phyloP scores from a whole-genome alignment of 2,329 filamentous ascomycete genomes.

The Xylariaceae sp. region DNA sequence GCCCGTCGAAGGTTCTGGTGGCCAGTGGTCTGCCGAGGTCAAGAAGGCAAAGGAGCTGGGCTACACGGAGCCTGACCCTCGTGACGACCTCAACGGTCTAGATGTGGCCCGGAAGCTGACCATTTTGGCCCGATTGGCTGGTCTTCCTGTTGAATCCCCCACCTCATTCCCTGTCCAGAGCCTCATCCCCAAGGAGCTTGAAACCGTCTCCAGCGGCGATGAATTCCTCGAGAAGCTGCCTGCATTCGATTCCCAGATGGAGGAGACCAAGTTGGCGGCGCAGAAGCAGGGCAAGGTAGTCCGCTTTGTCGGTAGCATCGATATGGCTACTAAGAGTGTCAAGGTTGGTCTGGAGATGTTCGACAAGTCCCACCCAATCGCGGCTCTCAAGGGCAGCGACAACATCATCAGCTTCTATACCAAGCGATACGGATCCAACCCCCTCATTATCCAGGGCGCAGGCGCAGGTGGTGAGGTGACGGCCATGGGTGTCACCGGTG shows the following conservation, averaged over 20 bases:
- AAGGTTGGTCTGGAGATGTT: conserved; percentile 91
- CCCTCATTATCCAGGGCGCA: conserved; percentile 89
- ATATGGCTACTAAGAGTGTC: conserved; percentile 72
- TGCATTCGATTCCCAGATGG: conserved; percentile 85
- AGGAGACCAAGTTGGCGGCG: conserved; percentile 77
- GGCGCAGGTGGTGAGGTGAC: conserved; percentile 94
- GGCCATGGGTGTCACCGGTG: conserved; percentile 93
- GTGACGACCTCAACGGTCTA: conserved; percentile 80
- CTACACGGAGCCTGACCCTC: conserved; percentile 84
- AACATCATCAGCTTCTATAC: conserved; percentile 99
- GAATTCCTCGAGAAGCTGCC: conserved; percentile 80
- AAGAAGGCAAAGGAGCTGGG: conserved; percentile 87
- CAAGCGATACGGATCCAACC: conserved; percentile 84
- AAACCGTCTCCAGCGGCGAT: conserved; percentile 68
- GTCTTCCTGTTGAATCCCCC: conserved; percentile 74
- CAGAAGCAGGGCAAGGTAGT: conserved; percentile 86
- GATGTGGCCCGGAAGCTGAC: conserved; percentile 95
- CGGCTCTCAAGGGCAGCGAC: conserved; percentile 90
- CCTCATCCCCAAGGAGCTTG: conserved; percentile 82
- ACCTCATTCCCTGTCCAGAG: conserved; percentile 91
- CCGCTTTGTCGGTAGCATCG: conserved; percentile 88
- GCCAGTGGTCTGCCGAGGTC: conserved; percentile 87
- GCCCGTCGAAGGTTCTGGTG: conserved; percentile 67
- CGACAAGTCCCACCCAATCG: conserved; percentile 84
- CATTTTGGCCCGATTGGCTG: conserved; percentile 82